Base-by-base conservation (phyloP, 208 protist species). In the Strigomonas galati region DNA sequence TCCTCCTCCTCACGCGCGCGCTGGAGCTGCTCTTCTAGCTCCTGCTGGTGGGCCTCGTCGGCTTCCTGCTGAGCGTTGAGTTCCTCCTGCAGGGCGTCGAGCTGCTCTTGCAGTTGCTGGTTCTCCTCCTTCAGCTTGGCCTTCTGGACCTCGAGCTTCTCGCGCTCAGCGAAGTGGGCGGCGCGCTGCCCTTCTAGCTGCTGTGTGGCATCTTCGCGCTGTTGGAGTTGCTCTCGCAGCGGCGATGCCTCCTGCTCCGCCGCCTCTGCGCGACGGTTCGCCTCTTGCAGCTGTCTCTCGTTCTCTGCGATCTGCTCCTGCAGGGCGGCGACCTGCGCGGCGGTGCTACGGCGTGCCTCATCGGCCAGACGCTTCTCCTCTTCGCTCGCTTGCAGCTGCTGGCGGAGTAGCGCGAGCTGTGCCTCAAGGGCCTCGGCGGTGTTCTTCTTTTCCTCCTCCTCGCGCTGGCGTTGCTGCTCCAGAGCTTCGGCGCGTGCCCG, bases 71-170 rank as follows among this genome's bases (percentile, higher is more conserved):
- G 37, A 2, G 52, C 40, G 0, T 27, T 23, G 19, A n/a, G 54
- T 4, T 28, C 21, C 48, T 23, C 48, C 48, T 23, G 21, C 2
- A 27, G 12, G 21, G 48, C 48, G 5, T 23, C 32, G 9, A 66
- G 19, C 17, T 14, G 46, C 10, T 31, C 14, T 31, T 62, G 43
- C 0, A 55, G 63, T 2, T 35, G 37, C 24, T 31, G 40, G 48
- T 67, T 62, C 31, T 66, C 58, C 57, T 62, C 43, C 24, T 1
- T 55, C 43, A 69, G 46, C 17, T 43, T 54, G 1, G 56, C 23
- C 51, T 74, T 64, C 44, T 53, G 28, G 26, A 24, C 28, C 44
- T 30, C 43, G 28, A 35, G 26, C 43, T 5, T 28, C 26, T 48
- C 31, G 15, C 26, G 10, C 43, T 56, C 52, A 2, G 53, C 48